Base-by-base conservation (phyloP, 371 early-diverging fungal genomes). In the Mortierella sp. region DNA sequence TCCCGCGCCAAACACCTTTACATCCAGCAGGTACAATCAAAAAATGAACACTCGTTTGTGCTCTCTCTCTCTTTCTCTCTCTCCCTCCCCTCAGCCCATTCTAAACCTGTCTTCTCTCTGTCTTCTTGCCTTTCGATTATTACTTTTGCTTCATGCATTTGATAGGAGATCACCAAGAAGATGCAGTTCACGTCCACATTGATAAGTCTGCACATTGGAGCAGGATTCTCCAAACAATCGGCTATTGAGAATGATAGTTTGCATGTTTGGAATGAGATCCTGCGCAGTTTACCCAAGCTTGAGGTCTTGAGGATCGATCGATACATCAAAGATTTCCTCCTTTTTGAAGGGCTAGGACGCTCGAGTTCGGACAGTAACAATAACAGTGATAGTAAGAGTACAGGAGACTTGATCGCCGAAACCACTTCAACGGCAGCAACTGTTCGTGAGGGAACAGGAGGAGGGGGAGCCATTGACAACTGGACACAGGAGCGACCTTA, bases 1-100 rank as follows among this genome's bases (percentile, higher is more conserved):
- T 19, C 58, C 3, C 21, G 31, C 0, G 66, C 61, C 3, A 57
- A 53, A 2, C 72, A 72, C 49, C 61, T 72, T 7, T 72, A 66
- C 51, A 49, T 72, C 31, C 72, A 72, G 30, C 61, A 72, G 65
- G 72, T 72, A 66, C n/a, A 43, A n/a, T n/a, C 2, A 58, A 30
- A 42, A 42, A 24, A 30, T 18, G 39, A 39, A 14, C 5, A 6
- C 19, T 30, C 41, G 21, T 16, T 48, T 48, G 39, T 42, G 30
- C 46, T n/a, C 3, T 30, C 26, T n/a, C 21, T 14, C 26, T 21
- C n/a, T 13, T 38, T 46, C n/a, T 31, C 38, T n/a, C n/a, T n/a
- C n/a, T n/a, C n/a, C n/a, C n/a, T n/a, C n/a, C n/a, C n/a, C n/a
- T n/a, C n/a, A n/a, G n/a, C n/a, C n/a, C n/a, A n/a, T n/a, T n/a